Evolutionary conservation across 1,139 yeast species (phyloP), one percentile per base, ranked within the genome.

Genomic region (Ogataea hybrid): DNA sequence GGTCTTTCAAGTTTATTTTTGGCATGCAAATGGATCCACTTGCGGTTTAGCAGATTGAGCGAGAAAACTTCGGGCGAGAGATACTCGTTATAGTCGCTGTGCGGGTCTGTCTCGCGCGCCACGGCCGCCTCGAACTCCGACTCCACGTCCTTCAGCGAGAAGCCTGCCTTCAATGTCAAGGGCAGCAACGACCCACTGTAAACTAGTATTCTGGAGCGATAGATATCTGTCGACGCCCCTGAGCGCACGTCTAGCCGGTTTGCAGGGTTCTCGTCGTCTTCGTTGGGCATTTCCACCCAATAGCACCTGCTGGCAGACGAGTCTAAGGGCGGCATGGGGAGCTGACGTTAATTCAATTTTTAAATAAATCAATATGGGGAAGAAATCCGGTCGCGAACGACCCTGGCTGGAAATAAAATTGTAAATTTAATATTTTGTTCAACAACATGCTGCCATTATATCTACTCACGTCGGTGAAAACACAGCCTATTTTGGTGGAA

Each of bases 401-500:
- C 35, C 18, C 22, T 17, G 14, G 15, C 28, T 21, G 30, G 16
- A 20, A 17, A 34, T 16, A 39, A 36, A 25, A 15, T 15, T 18
- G 23, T 5, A 28, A 29, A 20, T 37, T 22, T 32, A n/a, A 28
- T 32, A n/a, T 25, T 11, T 16, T 17, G 12, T 14, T 18, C 36
- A 17, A 32, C 33, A 29, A 28, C 20, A 54, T 71, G 98, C 79
- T 92, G 51, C 99, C 99, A 32, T 73, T 92, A 58, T 89, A 89
- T 55, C 73, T 94, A 51, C 75, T 94, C 55, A 88, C 94, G 42
- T 87, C 96, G 43, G 90, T 96, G 15, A 90, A 88, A 64, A 92
- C 89, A 46, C 90, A 87, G 59, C 87, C 89, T 31, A 76, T 92
- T 59, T 76, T 85, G 59, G 89, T 94, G 43, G 98, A 92, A 65